Base-by-base conservation (phyloP, 2,329 filamentous ascomycete genomes). In the Monosporascus sp. region DNA sequence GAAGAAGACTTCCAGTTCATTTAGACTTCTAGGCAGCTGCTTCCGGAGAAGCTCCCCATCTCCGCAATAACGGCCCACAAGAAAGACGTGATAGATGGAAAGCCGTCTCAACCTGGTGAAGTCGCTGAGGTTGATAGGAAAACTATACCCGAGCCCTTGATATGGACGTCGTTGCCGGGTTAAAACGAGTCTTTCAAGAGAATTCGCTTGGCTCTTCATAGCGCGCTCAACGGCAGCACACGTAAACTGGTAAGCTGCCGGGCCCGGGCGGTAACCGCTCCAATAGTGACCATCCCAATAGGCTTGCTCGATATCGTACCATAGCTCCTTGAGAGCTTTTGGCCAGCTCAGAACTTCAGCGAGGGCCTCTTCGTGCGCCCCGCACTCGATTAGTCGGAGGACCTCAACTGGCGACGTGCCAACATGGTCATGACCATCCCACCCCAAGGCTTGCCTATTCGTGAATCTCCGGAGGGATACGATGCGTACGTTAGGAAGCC, bases 1-100 rank as follows among this genome's bases (percentile, higher is more conserved):
- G 24, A 37, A 50, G 43, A 37, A 44, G 24, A 53, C 43, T 15
- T 56, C 54, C 14, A 56, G 49, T 37, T 56, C 51, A 24, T 56
- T 26, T 11, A 56, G 24, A 38, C 48, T 48, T 44, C 44, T 46
- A 15, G 54, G 51, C 20, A 56, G n/a, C 15, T 26, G 44, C n/a
- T 53, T 40, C 37, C 51, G 49, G 28, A 56, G 20, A 7, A 18
- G 26, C 11, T 37, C 6, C 7, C 11, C 28, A 31, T n/a, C 31
- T n/a, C 38, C 47, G 15, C 26, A 14, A 24, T 53, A 38, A 7
- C 18, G 35, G 31, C 31, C 35, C 18, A 40, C 15, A 7, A 55
- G 51, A 17, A 55, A 53, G 7, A 40, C 40, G 9, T 41, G 14
- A 44, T 50, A 43, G 51, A 54, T 41, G 22, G 24, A 52, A 8